Conservation (phyloP, 768 basidiomycete species). For the Kwoniella sp. region DNA sequence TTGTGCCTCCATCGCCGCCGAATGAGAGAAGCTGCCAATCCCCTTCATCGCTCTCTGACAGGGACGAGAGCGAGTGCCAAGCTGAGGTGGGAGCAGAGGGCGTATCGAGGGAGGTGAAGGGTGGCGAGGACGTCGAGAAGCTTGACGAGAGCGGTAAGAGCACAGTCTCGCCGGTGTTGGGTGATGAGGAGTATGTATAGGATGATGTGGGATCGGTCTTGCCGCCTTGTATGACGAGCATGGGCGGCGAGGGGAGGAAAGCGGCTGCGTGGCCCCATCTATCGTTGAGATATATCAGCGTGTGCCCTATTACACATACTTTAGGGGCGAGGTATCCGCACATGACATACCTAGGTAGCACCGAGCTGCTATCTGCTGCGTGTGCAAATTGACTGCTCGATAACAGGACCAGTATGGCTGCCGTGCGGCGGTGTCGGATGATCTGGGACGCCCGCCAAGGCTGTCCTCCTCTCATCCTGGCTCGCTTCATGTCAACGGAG, state of each 20-base stretch:
- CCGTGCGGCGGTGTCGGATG: neutral
- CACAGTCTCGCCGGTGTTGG: slow-evolving; percentile 71
- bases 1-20: slow-evolving; percentile 72
- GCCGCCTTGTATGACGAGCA: slow-evolving; percentile 76
- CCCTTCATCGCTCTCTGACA: slow-evolving; percentile 58
- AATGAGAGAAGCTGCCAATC: slow-evolving; percentile 63
- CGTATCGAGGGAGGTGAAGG: slow-evolving; percentile 67
- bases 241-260: slow-evolving; percentile 57
- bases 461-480: neutral
- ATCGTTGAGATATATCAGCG: neutral
- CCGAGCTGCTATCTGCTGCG: slow-evolving; percentile 2
- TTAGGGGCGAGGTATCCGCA: slow-evolving; percentile 3
- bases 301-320: no score
- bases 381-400: neutral
- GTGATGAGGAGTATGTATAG: slow-evolving; percentile 74
- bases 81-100: slow-evolving; percentile 67
- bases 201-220: slow-evolving; percentile 71
- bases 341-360: slow-evolving; percentile 29
- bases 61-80: slow-evolving; percentile 78
- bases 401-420: slow-evolving; percentile 1
- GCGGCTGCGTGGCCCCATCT: slow-evolving; percentile 85
- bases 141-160: slow-evolving; percentile 57
- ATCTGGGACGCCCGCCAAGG: neutral
- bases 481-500: neutral
- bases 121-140: slow-evolving; percentile 67